Evolutionary conservation across 140 eudicot genomes (phyloP).

Genomic region (Anethum foeniculum): DNA sequence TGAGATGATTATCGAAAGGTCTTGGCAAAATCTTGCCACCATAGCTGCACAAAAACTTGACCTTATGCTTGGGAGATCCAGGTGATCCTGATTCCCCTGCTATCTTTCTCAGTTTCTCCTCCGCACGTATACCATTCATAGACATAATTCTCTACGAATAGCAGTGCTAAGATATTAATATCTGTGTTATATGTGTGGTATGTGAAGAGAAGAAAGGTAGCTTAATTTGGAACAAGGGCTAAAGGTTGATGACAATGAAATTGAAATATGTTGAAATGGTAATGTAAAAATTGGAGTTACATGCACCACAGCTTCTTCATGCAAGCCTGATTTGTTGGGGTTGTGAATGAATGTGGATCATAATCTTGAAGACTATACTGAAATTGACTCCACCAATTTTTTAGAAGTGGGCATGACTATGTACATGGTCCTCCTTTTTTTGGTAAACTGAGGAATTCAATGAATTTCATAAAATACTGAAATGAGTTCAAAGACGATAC

Average conservation of each 20-base stretch:
- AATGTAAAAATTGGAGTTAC: neutral
- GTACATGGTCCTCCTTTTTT: neutral
- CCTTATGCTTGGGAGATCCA: conserved; percentile 40
- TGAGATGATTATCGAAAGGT: conserved; percentile 62
- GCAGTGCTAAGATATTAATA: too few species aligned
- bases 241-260: neutral
- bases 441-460: too few species aligned
- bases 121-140: conserved; percentile 5
- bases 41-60: conserved; percentile 73
- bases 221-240: neutral
- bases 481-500: too few species aligned
- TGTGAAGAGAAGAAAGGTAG: neutral
- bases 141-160: conserved; percentile 7
- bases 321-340: conserved; percentile 5
- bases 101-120: neutral
- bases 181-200: neutral
- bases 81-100: conserved; percentile 20
- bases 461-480: too few species aligned
- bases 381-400: conserved; percentile 12
- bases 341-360: neutral
- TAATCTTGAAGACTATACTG: neutral
- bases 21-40: conserved; percentile 84
- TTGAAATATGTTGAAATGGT: neutral
- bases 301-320: conserved; percentile 6
- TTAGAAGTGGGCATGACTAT: neutral